phyloP scores from a whole-genome alignment of 176 grass and related monocot species.

The Areca catechu region DNA sequence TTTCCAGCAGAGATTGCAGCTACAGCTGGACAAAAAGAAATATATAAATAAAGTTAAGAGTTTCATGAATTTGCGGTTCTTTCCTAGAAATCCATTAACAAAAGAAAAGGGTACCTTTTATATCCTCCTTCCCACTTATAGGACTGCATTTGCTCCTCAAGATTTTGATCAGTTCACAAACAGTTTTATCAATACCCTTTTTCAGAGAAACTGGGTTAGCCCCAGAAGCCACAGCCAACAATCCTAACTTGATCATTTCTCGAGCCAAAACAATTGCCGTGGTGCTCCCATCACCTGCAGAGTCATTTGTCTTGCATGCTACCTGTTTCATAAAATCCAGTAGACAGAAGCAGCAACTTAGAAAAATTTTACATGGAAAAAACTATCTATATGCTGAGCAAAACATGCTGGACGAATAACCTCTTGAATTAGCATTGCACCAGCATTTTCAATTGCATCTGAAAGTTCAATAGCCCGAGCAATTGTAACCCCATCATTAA shows the following conservation, averaged over 20 bases:
- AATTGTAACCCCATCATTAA: conserved; percentile 82
- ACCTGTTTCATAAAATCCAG: conserved; percentile 17
- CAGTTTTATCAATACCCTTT: conserved; percentile 9
- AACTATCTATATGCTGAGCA: no score
- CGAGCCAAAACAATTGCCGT: conserved; percentile 8
- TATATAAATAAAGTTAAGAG: conserved; percentile 1
- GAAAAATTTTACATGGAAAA: no score
- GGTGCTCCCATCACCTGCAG: conserved; percentile 4
- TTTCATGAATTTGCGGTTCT: background rate
- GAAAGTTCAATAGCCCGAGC: conserved; percentile 15
- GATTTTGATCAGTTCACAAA: conserved; percentile 46
- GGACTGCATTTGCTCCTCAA: conserved; percentile 59
- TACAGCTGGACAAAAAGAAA: conserved; percentile 49
- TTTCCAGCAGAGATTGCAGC: conserved; percentile 88
- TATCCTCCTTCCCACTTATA: conserved; percentile 61
- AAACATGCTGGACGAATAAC: conserved; percentile 12
- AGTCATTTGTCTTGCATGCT: conserved; percentile 9
- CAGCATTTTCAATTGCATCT: conserved; percentile 70
- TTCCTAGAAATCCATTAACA: no score
- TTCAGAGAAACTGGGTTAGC: conserved; percentile 9
- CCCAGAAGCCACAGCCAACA: conserved; percentile 5
- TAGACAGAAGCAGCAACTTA: conserved; percentile 5
- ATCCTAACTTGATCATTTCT: conserved; percentile 10
- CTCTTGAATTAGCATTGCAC: conserved; percentile 79
- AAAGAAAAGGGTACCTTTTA: conserved; percentile 50